phyloP scores from a whole-genome alignment of 192 early-diverging fungal genomes.

The Mortierella claussenii region DNA sequence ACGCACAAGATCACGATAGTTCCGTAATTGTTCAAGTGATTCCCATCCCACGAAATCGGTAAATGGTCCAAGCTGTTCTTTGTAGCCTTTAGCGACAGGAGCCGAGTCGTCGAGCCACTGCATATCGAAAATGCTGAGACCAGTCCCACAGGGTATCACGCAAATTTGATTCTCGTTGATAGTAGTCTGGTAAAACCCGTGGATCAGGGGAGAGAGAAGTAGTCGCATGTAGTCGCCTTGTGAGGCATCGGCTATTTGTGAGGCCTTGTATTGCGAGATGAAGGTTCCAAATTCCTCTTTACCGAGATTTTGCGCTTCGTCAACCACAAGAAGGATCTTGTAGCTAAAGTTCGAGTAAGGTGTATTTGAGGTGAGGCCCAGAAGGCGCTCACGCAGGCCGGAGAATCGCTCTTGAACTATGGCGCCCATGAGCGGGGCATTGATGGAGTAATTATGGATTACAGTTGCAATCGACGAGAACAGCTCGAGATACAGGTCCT shows the following conservation, averaged over 20 bases:
- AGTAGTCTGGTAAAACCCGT: constrained; percentile 19
- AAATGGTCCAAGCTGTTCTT: constrained; percentile 15
- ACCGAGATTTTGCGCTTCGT: constrained; percentile 43
- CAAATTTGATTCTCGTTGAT: background rate
- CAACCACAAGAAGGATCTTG: constrained; percentile 35
- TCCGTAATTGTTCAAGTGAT: constrained; percentile 19
- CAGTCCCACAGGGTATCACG: constrained; percentile 31
- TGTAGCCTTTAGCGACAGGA: constrained; percentile 19
- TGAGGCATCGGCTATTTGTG: no score
- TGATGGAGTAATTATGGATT: background rate
- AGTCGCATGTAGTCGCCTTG: constrained; percentile 10
- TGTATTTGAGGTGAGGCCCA: constrained; percentile 7
- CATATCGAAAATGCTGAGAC: constrained; percentile 26
- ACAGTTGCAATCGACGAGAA: constrained; percentile 4
- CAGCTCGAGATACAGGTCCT: constrained; percentile 24
- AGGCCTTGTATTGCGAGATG: constrained; percentile 9
- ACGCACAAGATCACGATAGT: constrained; percentile 29
- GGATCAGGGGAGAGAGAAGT: constrained; percentile 26
- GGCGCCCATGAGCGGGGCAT: constrained; percentile 6
- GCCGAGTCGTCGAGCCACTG: constrained; percentile 28
- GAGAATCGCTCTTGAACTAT: no score
- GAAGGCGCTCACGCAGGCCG: constrained; percentile 25
- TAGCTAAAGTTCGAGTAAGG: constrained; percentile 6
- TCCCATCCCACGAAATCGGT: constrained; percentile 37
- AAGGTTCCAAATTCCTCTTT: constrained; percentile 18